A percentile compares a stretch with the other conserved stretches of the same genome.
phyloP scores from a whole-genome alignment of 805 yeast species.

The Nakazawaea holstii region DNA sequence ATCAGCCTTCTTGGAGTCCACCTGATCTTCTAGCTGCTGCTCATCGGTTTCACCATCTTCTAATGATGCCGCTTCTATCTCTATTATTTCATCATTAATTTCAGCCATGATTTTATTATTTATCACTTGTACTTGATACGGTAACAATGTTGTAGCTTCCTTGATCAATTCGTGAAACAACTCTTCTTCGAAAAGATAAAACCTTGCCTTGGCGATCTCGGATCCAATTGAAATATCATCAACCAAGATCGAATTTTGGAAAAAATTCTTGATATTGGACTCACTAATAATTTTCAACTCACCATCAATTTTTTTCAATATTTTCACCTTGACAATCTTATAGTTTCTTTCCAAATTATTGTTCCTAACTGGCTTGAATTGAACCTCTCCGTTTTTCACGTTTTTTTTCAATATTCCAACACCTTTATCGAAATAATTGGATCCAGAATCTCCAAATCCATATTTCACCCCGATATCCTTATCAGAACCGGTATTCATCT shows the following conservation, averaged over 20 bases:
- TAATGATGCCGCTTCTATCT: slow-evolving; percentile 56
- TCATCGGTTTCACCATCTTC: slow-evolving; percentile 32
- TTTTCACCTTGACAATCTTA: slow-evolving; percentile 53
- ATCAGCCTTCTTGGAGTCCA: slow-evolving; percentile 41
- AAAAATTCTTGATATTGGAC: slow-evolving; percentile 29
- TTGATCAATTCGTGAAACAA: slow-evolving; percentile 69
- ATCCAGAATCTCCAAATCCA: slow-evolving; percentile 91
- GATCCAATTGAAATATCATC: slow-evolving; percentile 32
- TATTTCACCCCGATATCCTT: slow-evolving; percentile 71
- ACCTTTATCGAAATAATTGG: slow-evolving; percentile 68
- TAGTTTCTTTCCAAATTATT: slow-evolving; percentile 30
- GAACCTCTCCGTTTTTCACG: slow-evolving; percentile 34
- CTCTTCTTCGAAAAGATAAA: slow-evolving; percentile 82
- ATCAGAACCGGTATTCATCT: slow-evolving; percentile 51
- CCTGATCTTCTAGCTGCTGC: slow-evolving; percentile 24
- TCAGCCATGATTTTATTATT: slow-evolving; percentile 62
- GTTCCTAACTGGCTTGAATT: slow-evolving; percentile 29
- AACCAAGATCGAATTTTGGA: slow-evolving; percentile 10
- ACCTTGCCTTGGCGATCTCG: slow-evolving; percentile 64
- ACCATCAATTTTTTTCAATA: slow-evolving; percentile 48
- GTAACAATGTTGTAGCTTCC: slow-evolving; percentile 67
- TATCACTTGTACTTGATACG: slow-evolving; percentile 64
- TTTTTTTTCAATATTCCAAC: slow-evolving; percentile 62
- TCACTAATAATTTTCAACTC: slow-evolving; percentile 57
- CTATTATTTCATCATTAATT: slow-evolving; percentile 59